A percentile compares a stretch with the other conserved stretches of the same genome.
phyloP scores from a whole-genome alignment of 2,329 filamentous ascomycete species.

The Alternaria alternata region DNA sequence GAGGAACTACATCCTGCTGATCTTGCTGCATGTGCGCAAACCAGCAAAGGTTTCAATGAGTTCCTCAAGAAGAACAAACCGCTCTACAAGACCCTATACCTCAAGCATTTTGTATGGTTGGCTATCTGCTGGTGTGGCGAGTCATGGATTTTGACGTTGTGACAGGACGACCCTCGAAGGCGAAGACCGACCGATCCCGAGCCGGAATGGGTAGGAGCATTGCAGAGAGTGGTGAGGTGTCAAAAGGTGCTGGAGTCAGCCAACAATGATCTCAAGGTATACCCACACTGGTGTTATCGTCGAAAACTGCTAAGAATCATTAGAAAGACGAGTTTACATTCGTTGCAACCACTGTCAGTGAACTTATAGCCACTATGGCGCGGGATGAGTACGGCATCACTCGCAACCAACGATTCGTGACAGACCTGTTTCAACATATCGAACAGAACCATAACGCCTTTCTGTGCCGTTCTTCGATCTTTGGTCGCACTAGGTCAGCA shows the following conservation, averaged over 20 bases:
- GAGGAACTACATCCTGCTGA: constrained; percentile 45
- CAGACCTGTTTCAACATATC: constrained; percentile 51
- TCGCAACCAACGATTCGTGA: constrained; percentile 54
- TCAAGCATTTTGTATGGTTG: constrained; percentile 61
- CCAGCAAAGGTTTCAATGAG: constrained; percentile 55
- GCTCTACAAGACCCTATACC: constrained; percentile 70
- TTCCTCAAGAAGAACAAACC: constrained; percentile 66
- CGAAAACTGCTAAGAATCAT: not conserved
- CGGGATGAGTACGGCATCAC: constrained; percentile 55
- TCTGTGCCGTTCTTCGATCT: constrained; percentile 69
- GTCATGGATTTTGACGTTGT: constrained; percentile 14
- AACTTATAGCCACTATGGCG: constrained; percentile 43
- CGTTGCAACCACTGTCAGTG: constrained; percentile 53
- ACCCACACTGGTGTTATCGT: not conserved
- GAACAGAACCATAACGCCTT: constrained; percentile 66
- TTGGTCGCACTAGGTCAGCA: constrained; percentile 59
- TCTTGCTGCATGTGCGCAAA: constrained; percentile 40
- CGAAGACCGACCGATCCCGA: constrained; percentile 35
- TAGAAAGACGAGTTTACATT: constrained; percentile 47
- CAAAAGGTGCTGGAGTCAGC: constrained; percentile 57
- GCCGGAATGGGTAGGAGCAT: constrained; percentile 40
- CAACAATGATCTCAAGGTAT: constrained; percentile 52
- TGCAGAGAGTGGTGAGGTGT: constrained; percentile 42
- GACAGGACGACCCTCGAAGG: constrained; percentile 52
- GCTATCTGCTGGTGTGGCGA: not conserved